These are phyloP conservation scores for Phoma sp. DNA, from an alignment of 2,329 filamentous ascomycete genomes.

Conservation along the genomic window DNA sequence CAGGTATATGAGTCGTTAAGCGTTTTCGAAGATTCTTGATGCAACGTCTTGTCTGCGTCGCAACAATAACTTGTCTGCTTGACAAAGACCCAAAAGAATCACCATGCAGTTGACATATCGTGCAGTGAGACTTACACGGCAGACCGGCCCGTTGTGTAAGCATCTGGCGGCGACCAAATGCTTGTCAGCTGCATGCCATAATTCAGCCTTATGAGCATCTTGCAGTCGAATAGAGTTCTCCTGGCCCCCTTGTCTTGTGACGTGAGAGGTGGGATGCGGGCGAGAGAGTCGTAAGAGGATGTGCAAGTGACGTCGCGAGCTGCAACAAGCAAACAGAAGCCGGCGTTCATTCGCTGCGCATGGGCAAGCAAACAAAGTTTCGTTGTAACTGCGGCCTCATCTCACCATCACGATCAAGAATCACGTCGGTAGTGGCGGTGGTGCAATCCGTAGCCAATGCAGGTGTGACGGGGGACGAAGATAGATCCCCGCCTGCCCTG, in stretches of 20 bases:
- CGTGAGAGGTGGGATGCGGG: neutral
- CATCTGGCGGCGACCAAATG: neutral
- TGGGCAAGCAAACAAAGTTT: neutral
- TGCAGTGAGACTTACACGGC: slow-evolving; percentile 10
- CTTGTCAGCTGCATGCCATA: slow-evolving; percentile 3
- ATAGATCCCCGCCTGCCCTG: neutral
- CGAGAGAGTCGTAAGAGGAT: neutral
- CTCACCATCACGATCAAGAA: slow-evolving; percentile 22
- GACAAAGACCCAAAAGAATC: neutral
- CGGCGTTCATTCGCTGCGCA: neutral
- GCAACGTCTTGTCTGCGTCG: too few species aligned
- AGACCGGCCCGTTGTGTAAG: slow-evolving; percentile 8
- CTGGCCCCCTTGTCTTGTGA: neutral
- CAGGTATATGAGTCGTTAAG: neutral
- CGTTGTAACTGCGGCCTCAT: slow-evolving; percentile 23
- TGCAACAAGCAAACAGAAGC: neutral
- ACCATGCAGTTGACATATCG: neutral
- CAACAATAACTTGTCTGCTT: too few species aligned
- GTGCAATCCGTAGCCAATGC: slow-evolving; percentile 4
- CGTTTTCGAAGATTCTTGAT: neutral
- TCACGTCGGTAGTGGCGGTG: slow-evolving; percentile 15
- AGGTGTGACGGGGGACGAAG: neutral
- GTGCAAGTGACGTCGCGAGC: neutral
- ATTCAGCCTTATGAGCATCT: neutral
- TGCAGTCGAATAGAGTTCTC: neutral